Base-by-base conservation (phyloP, 2,329 filamentous ascomycete genomes). In the Aschersonia sp. region DNA sequence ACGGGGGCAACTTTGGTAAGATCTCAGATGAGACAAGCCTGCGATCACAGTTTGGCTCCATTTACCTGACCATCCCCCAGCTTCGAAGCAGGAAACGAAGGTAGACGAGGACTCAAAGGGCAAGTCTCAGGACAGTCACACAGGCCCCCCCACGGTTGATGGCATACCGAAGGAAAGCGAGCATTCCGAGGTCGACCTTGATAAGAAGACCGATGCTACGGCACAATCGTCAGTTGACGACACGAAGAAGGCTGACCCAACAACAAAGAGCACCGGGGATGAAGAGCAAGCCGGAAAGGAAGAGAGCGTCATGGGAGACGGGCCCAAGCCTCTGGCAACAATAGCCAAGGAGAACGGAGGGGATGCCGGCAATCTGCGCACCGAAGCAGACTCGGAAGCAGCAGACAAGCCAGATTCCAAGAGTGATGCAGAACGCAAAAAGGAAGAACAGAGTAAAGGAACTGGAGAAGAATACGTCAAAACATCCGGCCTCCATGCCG, bases 1-100 rank as follows among this genome's bases (percentile, higher is more conserved):
- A 92, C 59, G 78, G 79, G 49, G 87, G 87, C 45, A 92, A 92
- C 61, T 66, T 76, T n/a, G 72, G 78, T 68, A 74, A 42, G 58
- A 11, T 30, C 10, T 14, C 8, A 46, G 6, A n/a, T 14, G 10
- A 46, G 30, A 30, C 5, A 9, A 10, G 6, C 30, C n/a, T 6
- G 30, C 10, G 6, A 7, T n/a, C 40, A 29, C 5, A 30, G 46
- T 39, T 43, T 12, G 8, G 22, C 35, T 10, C 14, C 5, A 37
- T 12, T 37, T 8, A 37, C 12, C 35, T 37, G 35, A 37, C 8
- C 3, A 37, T 4, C 12, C 35, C 12, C 22, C 22, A 22, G 22
- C 22, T 22, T 22, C 22, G 22, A 22, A 22, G 22, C 22, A 22
- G 22, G 22, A 22, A 22, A 22, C 22, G 22, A 22, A 22, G 22